Evolutionary conservation across 2,329 filamentous ascomycete species (phyloP).

Genomic region (Cladosporium phlei): DNA sequence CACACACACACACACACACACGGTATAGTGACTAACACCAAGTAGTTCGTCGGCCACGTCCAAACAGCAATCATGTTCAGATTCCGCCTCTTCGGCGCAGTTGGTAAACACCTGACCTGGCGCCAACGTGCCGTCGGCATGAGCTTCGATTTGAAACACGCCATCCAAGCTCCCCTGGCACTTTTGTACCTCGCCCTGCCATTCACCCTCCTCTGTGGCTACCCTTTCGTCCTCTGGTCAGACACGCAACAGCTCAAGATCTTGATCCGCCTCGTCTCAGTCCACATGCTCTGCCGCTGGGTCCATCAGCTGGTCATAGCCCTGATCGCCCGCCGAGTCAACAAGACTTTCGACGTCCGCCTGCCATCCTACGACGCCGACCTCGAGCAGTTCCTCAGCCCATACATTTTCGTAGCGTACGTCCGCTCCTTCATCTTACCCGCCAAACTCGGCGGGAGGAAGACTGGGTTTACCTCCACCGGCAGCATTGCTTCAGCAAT

Average conservation of each 20-base stretch:
- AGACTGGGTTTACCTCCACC: constrained; percentile 56
- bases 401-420: constrained; percentile 10
- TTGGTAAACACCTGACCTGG: constrained; percentile 13
- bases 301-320: constrained; percentile 15
- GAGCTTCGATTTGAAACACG: constrained; percentile 12
- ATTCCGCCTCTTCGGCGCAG: constrained; percentile 10
- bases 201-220: constrained; percentile 14
- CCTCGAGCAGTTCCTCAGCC: constrained; percentile 1
- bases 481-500: constrained; percentile 53
- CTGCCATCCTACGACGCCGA: constrained; percentile 13
- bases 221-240: constrained; percentile 17
- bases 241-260: constrained; percentile 10
- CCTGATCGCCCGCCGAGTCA: constrained; percentile 8
- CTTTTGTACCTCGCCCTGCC: constrained; percentile 14
- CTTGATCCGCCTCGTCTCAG: constrained; percentile 13
- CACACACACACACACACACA: too few species aligned
- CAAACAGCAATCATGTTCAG: constrained; percentile 17
- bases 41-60: constrained; percentile 15
- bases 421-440: constrained; percentile 10
- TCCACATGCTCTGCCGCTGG: constrained; percentile 16
- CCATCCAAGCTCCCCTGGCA: constrained; percentile 14
- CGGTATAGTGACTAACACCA: too few species aligned
- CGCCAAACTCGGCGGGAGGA: constrained; percentile 50
- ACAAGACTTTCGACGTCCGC: constrained; percentile 11
- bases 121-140: constrained; percentile 14